Evolutionary conservation across 306 rosid species (phyloP).

Genomic region (Notholithocarpus densiflorus): DNA sequence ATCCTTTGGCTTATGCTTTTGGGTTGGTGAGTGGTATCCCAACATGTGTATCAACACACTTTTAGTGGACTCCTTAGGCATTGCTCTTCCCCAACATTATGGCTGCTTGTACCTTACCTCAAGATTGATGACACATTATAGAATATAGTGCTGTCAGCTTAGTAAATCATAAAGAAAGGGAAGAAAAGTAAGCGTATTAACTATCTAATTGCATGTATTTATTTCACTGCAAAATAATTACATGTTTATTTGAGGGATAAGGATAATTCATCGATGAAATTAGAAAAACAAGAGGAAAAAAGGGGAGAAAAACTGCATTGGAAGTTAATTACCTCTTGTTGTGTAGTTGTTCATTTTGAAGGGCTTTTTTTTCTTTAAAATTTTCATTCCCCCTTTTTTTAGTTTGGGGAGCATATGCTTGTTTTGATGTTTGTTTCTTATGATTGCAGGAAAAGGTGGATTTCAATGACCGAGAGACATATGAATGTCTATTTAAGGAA

Average conservation of each 20-base stretch:
- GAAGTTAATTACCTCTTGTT: not conserved
- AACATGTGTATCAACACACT: too few species aligned
- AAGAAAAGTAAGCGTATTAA: too few species aligned
- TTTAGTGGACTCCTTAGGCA: too few species aligned
- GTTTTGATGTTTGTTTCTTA: slow-evolving; percentile 4
- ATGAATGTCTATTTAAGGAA: slow-evolving; percentile 67
- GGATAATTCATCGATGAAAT: too few species aligned
- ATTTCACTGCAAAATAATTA: too few species aligned
- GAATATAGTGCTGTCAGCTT: not conserved
- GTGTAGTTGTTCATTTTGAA: not conserved
- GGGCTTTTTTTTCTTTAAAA: not conserved
- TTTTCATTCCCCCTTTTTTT: slow-evolving; percentile 3
- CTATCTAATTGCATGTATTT: too few species aligned
- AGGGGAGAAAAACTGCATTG: too few species aligned
- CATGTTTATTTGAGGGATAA: too few species aligned
- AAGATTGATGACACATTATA: not conserved
- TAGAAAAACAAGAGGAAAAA: too few species aligned
- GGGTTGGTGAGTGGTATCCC: too few species aligned
- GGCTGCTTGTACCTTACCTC: not conserved
- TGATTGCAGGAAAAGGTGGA: slow-evolving; percentile 43
- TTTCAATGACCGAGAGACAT: slow-evolving; percentile 50
- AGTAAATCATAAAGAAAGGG: too few species aligned
- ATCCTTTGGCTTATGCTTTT: too few species aligned
- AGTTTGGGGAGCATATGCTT: not conserved
- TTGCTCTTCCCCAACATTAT: not conserved